A percentile compares a stretch with the other conserved stretches of the same genome.
Evolutionary conservation across 2,329 filamentous ascomycete genomes (phyloP).

Genomic region (Pseudonectria buxi): DNA sequence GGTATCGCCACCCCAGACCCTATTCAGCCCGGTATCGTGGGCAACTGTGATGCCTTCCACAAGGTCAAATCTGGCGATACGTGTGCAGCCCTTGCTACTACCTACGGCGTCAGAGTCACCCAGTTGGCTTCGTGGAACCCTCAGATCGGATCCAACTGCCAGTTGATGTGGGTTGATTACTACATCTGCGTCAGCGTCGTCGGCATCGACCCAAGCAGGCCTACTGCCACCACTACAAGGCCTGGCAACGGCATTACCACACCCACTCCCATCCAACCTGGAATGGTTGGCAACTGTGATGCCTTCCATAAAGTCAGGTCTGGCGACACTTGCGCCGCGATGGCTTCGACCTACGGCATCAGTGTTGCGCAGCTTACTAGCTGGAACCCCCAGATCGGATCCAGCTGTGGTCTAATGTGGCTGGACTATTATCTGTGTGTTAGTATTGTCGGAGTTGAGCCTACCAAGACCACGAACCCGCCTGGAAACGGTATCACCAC

Average conservation of each 20-base stretch:
- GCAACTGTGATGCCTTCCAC: conserved; percentile 1
- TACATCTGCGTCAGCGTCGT: conserved; percentile 1
- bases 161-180: background rate
- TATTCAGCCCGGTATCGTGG: background rate
- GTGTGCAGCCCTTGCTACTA: background rate
- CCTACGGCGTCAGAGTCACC: background rate
- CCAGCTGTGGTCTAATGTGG: background rate
- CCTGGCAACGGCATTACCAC: conserved; percentile 13
- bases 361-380: conserved; percentile 15
- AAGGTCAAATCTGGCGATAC: background rate
- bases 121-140: conserved; percentile 4
- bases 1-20: background rate
- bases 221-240: background rate
- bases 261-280: conserved; percentile 22
- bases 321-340: conserved; percentile 18
- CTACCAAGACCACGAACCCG: conserved; percentile 2
- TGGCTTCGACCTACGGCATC: conserved; percentile 17
- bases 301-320: conserved; percentile 19
- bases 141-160: background rate
- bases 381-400: conserved; percentile 7
- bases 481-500: conserved; percentile 14
- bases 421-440: conserved; percentile 2
- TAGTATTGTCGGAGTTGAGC: conserved; percentile 1
- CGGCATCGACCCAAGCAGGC: background rate
- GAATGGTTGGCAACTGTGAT: conserved; percentile 24